Conservation (phyloP, 129 eudicot genomes). For the Tagetes patula region DNA sequence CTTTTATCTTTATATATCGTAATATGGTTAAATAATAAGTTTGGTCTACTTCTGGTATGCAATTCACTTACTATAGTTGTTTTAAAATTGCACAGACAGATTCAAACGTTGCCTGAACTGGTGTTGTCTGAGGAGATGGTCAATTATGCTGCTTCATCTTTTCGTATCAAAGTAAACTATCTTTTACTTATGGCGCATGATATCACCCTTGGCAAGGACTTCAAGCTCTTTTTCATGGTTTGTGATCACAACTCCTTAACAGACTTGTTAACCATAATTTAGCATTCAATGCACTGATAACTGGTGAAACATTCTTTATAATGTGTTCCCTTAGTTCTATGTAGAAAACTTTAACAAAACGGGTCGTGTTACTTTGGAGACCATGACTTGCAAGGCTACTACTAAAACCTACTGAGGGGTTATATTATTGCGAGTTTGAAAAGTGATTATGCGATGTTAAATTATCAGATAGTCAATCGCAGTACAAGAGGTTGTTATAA, state of each 20-base stretch:
- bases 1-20: slow-evolving; percentile 4
- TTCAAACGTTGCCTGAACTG: slow-evolving; percentile 68
- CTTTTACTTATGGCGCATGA: slow-evolving; percentile 95
- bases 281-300: not conserved
- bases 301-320: not conserved
- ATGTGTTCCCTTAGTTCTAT: not conserved
- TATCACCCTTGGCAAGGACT: slow-evolving; percentile 94
- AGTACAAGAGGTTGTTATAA: not conserved
- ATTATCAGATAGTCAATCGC: not conserved
- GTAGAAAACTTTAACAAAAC: not conserved
- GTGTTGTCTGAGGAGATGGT: slow-evolving; percentile 96
- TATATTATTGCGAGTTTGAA: not conserved
- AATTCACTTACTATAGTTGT: slow-evolving; percentile 9
- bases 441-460: not conserved
- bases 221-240: slow-evolving; percentile 90
- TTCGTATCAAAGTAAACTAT: slow-evolving; percentile 86
- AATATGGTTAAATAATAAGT: not conserved
- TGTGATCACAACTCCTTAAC: slow-evolving; percentile 26
- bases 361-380: slow-evolving; percentile 11
- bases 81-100: slow-evolving; percentile 52
- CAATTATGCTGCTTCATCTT: slow-evolving; percentile 87
- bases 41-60: not conserved
- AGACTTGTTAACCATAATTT: not conserved
- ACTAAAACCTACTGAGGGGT: slow-evolving; percentile 1
- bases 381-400: not conserved